Conservation (phyloP, 805 yeast genomes). For the Kazachstania kunashirensis region DNA sequence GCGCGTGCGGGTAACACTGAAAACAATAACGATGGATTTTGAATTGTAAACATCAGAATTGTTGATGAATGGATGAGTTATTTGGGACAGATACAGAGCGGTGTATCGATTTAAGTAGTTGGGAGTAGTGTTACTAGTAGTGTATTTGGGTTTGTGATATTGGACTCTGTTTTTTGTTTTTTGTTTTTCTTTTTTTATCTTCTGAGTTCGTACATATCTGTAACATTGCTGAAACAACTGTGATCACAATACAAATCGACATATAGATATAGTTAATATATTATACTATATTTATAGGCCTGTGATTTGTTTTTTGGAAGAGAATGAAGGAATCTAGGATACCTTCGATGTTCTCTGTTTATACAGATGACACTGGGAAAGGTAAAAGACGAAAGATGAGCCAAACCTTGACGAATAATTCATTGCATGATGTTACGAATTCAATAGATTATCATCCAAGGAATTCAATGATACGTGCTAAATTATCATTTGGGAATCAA, state of each 20-base stretch:
- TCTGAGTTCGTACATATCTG: neutral
- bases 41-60: no score
- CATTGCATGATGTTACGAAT: conserved; percentile 8
- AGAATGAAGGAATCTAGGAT: conserved; percentile 1
- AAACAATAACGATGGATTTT: no score
- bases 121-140: neutral
- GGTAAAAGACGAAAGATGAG: neutral
- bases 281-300: neutral
- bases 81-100: no score
- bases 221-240: conserved; percentile 2
- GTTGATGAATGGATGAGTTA: no score
- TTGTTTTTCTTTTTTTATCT: neutral
- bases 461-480: neutral
- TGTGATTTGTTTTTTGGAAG: no score
- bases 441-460: neutral
- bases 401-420: neutral
- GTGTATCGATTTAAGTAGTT: no score
- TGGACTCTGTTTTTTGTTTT: neutral
- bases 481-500: conserved; percentile 24
- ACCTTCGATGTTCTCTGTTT: neutral
- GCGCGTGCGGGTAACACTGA: no score
- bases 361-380: neutral
- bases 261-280: no score
- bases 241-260: no score
- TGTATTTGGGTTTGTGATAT: neutral